phyloP scores from a whole-genome alignment of 257 asterid species.

The Penstemon newberryi region DNA sequence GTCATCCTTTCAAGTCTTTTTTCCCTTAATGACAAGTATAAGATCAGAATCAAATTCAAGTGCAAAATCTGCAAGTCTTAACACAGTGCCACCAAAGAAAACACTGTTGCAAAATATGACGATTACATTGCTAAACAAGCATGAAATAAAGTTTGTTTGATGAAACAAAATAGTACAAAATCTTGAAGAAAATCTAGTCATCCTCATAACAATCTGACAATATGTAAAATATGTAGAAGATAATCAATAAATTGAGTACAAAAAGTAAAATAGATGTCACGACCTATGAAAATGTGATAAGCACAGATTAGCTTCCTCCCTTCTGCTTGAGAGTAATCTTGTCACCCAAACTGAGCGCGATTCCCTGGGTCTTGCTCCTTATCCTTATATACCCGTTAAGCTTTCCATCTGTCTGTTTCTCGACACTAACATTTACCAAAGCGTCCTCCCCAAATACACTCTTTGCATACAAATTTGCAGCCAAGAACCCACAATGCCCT shows the following conservation, averaged over 20 bases:
- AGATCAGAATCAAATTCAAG: slow-evolving; percentile 3
- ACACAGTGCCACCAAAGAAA: not conserved
- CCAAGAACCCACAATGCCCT: slow-evolving; percentile 97
- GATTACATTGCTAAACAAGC: not conserved
- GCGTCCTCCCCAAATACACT: slow-evolving; percentile 99
- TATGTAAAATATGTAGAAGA: not conserved
- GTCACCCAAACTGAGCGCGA: slow-evolving; percentile 99
- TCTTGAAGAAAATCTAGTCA: slow-evolving; percentile 6
- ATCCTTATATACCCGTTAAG: slow-evolving; percentile 94
- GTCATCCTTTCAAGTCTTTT: not conserved
- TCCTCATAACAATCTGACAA: not conserved
- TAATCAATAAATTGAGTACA: slow-evolving; percentile 7
- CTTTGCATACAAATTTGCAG: slow-evolving; percentile 95
- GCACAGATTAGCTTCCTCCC: slow-evolving; percentile 76
- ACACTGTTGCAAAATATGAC: not conserved
- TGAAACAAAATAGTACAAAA: not conserved
- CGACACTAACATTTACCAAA: slow-evolving; percentile 88
- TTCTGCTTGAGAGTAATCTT: slow-evolving; percentile 97
- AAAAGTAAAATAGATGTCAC: not conserved
- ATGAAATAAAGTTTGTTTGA: not conserved
- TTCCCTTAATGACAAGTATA: not conserved
- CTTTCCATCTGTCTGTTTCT: slow-evolving; percentile 87
- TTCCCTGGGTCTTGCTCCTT: slow-evolving; percentile 99
- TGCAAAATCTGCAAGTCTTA: slow-evolving; percentile 28
- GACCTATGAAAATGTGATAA: slow-evolving; percentile 2